Evolutionary conservation across 1,139 yeast species (phyloP).

Genomic region (Geotrichum cucujoidarum): DNA sequence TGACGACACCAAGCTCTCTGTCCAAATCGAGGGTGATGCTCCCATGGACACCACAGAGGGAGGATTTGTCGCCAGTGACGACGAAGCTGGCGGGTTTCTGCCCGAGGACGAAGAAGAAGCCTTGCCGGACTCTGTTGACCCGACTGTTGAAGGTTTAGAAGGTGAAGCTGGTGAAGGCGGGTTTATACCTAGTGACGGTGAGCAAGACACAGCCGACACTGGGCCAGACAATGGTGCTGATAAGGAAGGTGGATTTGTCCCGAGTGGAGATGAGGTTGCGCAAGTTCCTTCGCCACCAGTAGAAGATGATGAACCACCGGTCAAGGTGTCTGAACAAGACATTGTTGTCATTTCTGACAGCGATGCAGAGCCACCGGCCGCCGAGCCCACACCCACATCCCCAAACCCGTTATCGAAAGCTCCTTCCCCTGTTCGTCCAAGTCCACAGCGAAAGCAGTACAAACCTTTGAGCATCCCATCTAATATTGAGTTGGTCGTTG

Average conservation of each 20-base stretch:
- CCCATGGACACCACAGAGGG: background rate
- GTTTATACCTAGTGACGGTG: too few species aligned
- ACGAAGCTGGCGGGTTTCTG: conserved; percentile 3
- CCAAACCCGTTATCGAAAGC: background rate
- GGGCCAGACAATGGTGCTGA: conserved; percentile 1
- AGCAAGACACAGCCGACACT: background rate
- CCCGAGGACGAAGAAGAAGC: conserved; percentile 17
- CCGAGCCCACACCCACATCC: too few species aligned
- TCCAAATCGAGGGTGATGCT: too few species aligned
- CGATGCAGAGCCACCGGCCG: background rate
- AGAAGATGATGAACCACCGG: too few species aligned
- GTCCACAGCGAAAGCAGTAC: too few species aligned
- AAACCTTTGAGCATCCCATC: background rate
- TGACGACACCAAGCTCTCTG: too few species aligned
- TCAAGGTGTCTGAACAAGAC: too few species aligned
- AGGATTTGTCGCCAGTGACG: background rate
- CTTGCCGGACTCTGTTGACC: too few species aligned
- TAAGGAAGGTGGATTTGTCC: conserved; percentile 9
- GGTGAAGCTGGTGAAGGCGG: background rate
- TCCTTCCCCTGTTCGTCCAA: too few species aligned
- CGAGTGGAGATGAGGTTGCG: too few species aligned
- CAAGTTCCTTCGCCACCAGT: background rate
- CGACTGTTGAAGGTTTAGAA: background rate
- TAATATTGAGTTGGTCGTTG: conserved; percentile 3
- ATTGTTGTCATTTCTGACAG: background rate